These are phyloP conservation scores for Yarrowia sp. DNA, from an alignment of 805 yeast species.

Conservation along the genomic window DNA sequence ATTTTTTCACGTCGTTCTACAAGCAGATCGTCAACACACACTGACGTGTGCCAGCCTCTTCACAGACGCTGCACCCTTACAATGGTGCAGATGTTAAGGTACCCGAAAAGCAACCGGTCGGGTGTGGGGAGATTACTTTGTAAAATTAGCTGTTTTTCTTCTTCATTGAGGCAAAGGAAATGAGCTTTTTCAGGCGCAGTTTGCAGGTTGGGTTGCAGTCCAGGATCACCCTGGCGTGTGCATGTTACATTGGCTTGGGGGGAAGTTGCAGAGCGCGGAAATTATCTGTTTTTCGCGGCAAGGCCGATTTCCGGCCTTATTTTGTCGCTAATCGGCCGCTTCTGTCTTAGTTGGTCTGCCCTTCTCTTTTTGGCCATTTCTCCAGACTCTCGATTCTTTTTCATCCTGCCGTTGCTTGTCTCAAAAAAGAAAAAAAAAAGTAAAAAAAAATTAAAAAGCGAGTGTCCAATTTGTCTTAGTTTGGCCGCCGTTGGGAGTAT, in stretches of 20 bases:
- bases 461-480: background rate
- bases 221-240: background rate
- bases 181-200: background rate
- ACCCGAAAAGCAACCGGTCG: conserved; percentile 10
- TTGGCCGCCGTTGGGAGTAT: background rate
- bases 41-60: too few species aligned
- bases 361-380: background rate
- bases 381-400: background rate
- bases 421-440: background rate
- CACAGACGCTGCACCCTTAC: background rate
- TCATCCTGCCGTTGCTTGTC: too few species aligned
- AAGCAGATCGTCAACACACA: too few species aligned
- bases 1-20: too few species aligned
- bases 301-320: too few species aligned
- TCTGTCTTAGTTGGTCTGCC: too few species aligned
- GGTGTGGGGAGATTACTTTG: background rate
- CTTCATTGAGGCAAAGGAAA: background rate
- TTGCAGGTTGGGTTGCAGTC: too few species aligned
- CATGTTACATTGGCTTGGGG: background rate
- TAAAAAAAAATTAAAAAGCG: background rate
- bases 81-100: conserved; percentile 4
- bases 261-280: too few species aligned
- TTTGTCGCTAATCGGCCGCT: too few species aligned
- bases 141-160: background rate
- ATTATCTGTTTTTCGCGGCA: too few species aligned